These are phyloP conservation scores for Didymella segeticola DNA, from an alignment of 2,329 filamentous ascomycete species.

Conservation along the genomic window DNA sequence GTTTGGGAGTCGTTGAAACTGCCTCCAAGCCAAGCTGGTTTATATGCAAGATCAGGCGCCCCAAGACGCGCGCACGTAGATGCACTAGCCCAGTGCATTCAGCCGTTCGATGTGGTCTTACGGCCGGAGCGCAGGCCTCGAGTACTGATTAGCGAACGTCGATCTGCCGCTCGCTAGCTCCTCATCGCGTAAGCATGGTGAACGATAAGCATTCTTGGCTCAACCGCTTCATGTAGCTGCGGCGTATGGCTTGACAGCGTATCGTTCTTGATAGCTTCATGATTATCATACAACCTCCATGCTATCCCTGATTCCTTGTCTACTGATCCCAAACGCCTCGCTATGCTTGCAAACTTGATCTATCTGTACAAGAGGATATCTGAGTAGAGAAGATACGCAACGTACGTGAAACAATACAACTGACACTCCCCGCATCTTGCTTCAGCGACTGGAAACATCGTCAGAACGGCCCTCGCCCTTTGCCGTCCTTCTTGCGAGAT, in stretches of 20 bases:
- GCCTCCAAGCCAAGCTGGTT: too few relatives aligned
- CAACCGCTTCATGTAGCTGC: too few relatives aligned
- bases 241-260: too few relatives aligned
- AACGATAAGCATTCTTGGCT: neutral
- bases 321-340: constrained; percentile 22
- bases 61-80: neutral
- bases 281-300: constrained; percentile 1
- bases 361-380: constrained; percentile 21
- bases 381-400: constrained; percentile 29
- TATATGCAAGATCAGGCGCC: neutral
- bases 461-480: constrained; percentile 37
- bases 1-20: neutral
- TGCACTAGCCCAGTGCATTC: neutral
- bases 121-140: neutral
- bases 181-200: neutral
- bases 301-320: neutral
- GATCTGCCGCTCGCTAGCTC: neutral
- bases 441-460: constrained; percentile 22
- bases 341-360: constrained; percentile 26
- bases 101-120: neutral
- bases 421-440: neutral
- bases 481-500: constrained; percentile 35
- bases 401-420: constrained; percentile 5
- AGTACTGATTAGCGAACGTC: neutral
- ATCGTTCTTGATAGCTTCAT: too few relatives aligned